These are phyloP conservation scores for Exophiala sp. DNA, from an alignment of 2,329 filamentous ascomycete genomes.

Conservation along the genomic window DNA sequence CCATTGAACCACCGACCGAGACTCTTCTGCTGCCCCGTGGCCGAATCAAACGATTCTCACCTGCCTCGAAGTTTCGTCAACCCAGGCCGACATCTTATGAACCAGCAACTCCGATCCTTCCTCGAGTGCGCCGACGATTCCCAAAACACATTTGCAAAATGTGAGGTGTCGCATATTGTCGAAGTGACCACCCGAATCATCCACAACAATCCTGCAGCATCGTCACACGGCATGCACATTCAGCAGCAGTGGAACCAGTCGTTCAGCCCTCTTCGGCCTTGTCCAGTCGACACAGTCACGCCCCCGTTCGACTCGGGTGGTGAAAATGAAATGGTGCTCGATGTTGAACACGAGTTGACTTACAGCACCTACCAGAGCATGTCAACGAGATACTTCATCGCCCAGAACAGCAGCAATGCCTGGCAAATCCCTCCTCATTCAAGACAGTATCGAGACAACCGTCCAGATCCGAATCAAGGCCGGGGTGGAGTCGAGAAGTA, in stretches of 20 bases:
- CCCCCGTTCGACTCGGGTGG: slow-evolving; percentile 16
- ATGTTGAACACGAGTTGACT: slow-evolving; percentile 7
- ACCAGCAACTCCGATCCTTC: slow-evolving; percentile 21
- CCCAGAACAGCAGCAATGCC: slow-evolving; percentile 16
- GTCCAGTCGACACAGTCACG: slow-evolving; percentile 5
- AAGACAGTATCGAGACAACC: slow-evolving; percentile 16
- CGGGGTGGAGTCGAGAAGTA: slow-evolving; percentile 16
- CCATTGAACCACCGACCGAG: slow-evolving; percentile 10
- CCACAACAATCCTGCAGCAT: not conserved
- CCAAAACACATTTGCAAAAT: slow-evolving; percentile 12
- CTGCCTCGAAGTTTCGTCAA: slow-evolving; percentile 23
- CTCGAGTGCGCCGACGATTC: slow-evolving; percentile 22
- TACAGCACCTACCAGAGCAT: slow-evolving; percentile 22
- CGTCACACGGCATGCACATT: not conserved
- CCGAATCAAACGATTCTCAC: slow-evolving; percentile 15
- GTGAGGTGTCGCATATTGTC: slow-evolving; percentile 23
- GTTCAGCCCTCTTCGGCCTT: not conserved
- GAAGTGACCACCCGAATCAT: slow-evolving; percentile 20
- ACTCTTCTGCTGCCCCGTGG: slow-evolving; percentile 22
- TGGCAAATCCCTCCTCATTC: slow-evolving; percentile 23
- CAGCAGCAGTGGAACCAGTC: slow-evolving; percentile 20
- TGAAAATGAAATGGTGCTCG: slow-evolving; percentile 6
- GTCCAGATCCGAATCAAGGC: slow-evolving; percentile 10
- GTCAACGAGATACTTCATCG: slow-evolving; percentile 19
- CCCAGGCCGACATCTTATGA: slow-evolving; percentile 23